Evolutionary conservation across 495 filamentous ascomycete genomes (phyloP).

Genomic region (Peziza echinospora): DNA sequence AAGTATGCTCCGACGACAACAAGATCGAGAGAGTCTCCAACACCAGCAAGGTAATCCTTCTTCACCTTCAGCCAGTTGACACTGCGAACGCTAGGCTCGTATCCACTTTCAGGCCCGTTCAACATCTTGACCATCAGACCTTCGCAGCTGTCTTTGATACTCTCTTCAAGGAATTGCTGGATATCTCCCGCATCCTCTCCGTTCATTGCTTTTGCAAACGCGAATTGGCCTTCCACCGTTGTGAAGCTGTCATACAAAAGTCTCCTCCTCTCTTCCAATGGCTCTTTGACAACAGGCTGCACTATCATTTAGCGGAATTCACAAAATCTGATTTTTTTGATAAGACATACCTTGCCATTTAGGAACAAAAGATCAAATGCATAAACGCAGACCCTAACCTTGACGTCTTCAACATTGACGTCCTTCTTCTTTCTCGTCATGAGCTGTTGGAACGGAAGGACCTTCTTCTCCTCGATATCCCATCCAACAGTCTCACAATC

Average conservation of each 20-base stretch:
- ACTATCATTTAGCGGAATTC: neutral
- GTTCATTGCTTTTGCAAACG: slow-evolving; percentile 70
- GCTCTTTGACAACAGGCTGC: slow-evolving; percentile 59
- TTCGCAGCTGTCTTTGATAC: slow-evolving; percentile 84
- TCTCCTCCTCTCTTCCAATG: slow-evolving; percentile 64
- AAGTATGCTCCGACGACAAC: slow-evolving; percentile 90
- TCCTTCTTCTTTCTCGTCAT: slow-evolving; percentile 98
- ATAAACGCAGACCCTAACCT: slow-evolving; percentile 92
- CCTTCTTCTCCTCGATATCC: slow-evolving; percentile 80
- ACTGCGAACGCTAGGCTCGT: slow-evolving; percentile 85
- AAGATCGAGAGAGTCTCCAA: slow-evolving; percentile 89
- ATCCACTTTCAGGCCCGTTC: slow-evolving; percentile 71
- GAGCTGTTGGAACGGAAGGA: slow-evolving; percentile 87
- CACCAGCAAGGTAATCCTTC: slow-evolving; percentile 83
- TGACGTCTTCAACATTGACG: slow-evolving; percentile 90
- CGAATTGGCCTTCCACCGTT: slow-evolving; percentile 68
- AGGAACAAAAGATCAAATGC: slow-evolving; percentile 89
- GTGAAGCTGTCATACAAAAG: slow-evolving; percentile 53
- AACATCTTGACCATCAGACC: slow-evolving; percentile 99
- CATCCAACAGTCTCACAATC: slow-evolving; percentile 98
- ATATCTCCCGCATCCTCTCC: slow-evolving; percentile 85
- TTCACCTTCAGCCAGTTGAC: slow-evolving; percentile 99
- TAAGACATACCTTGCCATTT: slow-evolving; percentile 52
- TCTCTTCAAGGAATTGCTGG: slow-evolving; percentile 73
- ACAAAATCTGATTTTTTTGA: neutral